Evolutionary conservation across 1,139 yeast genomes (phyloP), one percentile per base, ranked within the genome.

Genomic region (Candida sp.): DNA sequence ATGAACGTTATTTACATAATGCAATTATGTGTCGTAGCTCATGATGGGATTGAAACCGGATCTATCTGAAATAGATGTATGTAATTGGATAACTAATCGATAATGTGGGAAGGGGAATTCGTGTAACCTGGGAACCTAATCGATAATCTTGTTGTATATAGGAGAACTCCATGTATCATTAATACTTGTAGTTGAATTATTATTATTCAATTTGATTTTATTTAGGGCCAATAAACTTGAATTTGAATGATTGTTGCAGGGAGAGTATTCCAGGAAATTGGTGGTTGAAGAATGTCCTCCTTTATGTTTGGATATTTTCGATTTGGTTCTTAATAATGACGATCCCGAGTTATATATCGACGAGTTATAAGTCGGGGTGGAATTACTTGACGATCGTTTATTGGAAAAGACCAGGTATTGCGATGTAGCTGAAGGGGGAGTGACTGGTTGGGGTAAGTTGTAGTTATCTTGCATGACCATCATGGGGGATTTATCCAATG

Each of bases 391-490:
- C 45, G 51, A 40, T 46, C 64, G 57, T 49, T 58, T 58, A 47
- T 59, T 61, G 11, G 74, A 69, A 46, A 70, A 70, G 8, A 70
- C 63, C 25, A 72, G 67, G 44, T 66, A 62, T 52, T 68, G 74
- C 3, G 75, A 68, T 15, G 70, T 64, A 21, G 74, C 75, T 38
- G 71, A 67, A 25, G 75, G 75, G 21, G 75, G 75, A 2, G 75
- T 70, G 21, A 63, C 57, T 7, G 75, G 75, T 21, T 61, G 58
- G 11, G 48, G 48, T 5, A 40, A 25, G 45, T 37, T 71, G 59
- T 45, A 51, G 51, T 39, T 44, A 48, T 42, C 50, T 64, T 32
- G 65, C 69, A 4, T 45, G 43, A 21, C 47, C 44, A 40, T 49
- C 63, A 33, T 68, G 64, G 29, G 54, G 48, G 44, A 52, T 63